phyloP scores from a whole-genome alignment of 495 filamentous ascomycete genomes.

The Penicillium waksmanii region DNA sequence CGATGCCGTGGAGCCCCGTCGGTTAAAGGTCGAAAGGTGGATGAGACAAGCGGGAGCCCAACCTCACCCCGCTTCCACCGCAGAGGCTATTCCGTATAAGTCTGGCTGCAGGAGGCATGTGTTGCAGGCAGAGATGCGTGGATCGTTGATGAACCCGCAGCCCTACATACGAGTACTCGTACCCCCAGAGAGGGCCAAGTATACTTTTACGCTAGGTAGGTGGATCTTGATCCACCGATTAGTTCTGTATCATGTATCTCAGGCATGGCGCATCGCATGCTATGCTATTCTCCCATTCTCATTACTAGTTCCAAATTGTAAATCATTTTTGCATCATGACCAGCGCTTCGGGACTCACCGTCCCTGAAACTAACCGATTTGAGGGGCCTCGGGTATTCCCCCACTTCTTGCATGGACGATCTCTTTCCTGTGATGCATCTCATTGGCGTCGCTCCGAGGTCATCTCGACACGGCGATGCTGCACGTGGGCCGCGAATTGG shows the following conservation, averaged over 20 bases:
- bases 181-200: neutral
- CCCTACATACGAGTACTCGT: too few species aligned
- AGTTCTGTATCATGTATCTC: constrained; percentile 32
- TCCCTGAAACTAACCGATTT: constrained; percentile 14
- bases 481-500: constrained; percentile 10
- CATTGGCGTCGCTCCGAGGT: constrained; percentile 23
- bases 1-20: constrained; percentile 95
- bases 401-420: constrained; percentile 25
- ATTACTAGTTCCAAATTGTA: neutral
- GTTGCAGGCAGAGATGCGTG: neutral
- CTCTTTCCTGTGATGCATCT: constrained; percentile 15
- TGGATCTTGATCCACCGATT: constrained; percentile 2
- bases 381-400: constrained; percentile 24
- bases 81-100: neutral
- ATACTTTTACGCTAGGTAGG: constrained; percentile 1
- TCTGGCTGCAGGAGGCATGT: constrained; percentile 2
- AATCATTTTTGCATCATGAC: constrained; percentile 1
- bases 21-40: constrained; percentile 48
- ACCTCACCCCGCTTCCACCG: constrained; percentile 3
- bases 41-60: neutral
- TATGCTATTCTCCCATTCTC: constrained; percentile 13
- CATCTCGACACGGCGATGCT: neutral
- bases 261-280: too few species aligned
- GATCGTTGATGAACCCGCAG: neutral
- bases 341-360: neutral